phyloP scores from a whole-genome alignment of 2,329 filamentous ascomycete species.

The Aspergillus quadricinctus region DNA sequence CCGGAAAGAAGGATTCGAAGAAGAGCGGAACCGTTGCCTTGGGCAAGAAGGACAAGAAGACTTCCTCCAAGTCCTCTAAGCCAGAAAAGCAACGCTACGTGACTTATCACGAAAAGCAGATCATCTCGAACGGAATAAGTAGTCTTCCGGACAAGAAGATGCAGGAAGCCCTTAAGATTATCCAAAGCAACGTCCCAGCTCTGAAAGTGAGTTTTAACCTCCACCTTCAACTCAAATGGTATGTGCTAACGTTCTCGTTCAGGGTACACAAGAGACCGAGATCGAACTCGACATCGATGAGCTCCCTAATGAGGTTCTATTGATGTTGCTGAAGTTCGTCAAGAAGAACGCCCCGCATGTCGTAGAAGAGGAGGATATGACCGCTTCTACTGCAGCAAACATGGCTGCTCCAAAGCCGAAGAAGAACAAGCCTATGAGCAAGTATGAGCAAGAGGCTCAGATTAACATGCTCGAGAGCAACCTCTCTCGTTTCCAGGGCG shows the following conservation, averaged over 20 bases:
- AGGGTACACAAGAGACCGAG: constrained; percentile 44
- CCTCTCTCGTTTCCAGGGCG: constrained; percentile 43
- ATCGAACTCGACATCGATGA: constrained; percentile 48
- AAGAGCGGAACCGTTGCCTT: constrained; percentile 40
- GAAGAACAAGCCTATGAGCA: constrained; percentile 52
- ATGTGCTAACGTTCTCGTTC: constrained; percentile 8
- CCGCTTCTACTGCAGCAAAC: constrained; percentile 27
- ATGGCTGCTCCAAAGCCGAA: constrained; percentile 41
- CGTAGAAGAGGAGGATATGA: constrained; percentile 39
- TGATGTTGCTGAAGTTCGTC: constrained; percentile 44
- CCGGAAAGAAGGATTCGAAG: constrained; percentile 32
- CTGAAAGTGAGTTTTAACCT: constrained; percentile 52
- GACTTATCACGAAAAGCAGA: constrained; percentile 77
- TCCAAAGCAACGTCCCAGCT: constrained; percentile 75
- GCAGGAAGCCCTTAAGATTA: constrained; percentile 77
- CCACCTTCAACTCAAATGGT: not conserved
- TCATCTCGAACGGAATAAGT: constrained; percentile 81
- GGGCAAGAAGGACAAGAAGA: constrained; percentile 55
- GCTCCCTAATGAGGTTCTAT: constrained; percentile 44
- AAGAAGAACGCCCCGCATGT: constrained; percentile 44
- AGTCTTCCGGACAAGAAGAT: constrained; percentile 75
- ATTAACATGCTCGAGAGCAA: constrained; percentile 47
- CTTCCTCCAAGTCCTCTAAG: constrained; percentile 34
- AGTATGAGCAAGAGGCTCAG: constrained; percentile 47
- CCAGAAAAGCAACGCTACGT: constrained; percentile 60